Evolutionary conservation across 176 grass and related monocot species (phyloP).

Genomic region (Oryza brachyantha): DNA sequence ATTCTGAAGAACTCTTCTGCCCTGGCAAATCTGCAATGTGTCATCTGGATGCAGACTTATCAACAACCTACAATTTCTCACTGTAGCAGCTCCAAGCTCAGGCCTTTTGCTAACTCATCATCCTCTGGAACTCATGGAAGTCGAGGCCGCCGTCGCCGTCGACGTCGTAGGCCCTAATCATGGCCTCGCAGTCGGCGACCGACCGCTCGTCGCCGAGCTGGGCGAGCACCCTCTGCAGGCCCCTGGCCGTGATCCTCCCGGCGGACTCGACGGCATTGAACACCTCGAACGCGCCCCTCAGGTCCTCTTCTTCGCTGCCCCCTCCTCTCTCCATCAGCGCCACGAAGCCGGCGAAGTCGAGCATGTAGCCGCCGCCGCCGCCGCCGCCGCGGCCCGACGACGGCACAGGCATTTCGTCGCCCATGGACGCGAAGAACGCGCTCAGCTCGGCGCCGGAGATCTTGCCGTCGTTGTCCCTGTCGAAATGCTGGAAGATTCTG

Average conservation of each 20-base stretch:
- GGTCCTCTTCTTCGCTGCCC: slow-evolving; percentile 63
- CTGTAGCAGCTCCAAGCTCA: not conserved
- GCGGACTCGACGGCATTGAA: slow-evolving; percentile 77
- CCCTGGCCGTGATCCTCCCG: slow-evolving; percentile 75
- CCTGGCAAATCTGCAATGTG: slow-evolving; percentile 20
- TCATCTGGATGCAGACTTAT: slow-evolving; percentile 55
- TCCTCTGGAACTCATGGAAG: slow-evolving; percentile 86
- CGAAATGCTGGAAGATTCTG: slow-evolving; percentile 81
- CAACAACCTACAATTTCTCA: slow-evolving; percentile 18
- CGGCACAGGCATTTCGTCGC: slow-evolving; percentile 55
- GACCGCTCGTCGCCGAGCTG: slow-evolving; percentile 78
- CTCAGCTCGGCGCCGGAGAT: slow-evolving; percentile 71
- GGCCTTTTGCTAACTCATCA: slow-evolving; percentile 68
- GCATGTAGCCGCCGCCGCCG: slow-evolving; percentile 33
- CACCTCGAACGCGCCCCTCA: slow-evolving; percentile 79
- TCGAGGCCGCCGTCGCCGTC: slow-evolving; percentile 87
- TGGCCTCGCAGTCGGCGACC: slow-evolving; percentile 68
- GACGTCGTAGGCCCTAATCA: slow-evolving; percentile 85
- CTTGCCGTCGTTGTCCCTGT: slow-evolving; percentile 74
- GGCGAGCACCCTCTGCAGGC: slow-evolving; percentile 72
- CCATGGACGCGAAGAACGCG: slow-evolving; percentile 70
- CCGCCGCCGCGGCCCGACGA: slow-evolving; percentile 34
- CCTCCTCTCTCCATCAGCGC: slow-evolving; percentile 75
- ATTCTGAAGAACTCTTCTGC: not conserved
- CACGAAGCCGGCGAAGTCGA: slow-evolving; percentile 84